Conservation (phyloP, 106 monocot genomes). For the Chionographis japonica region DNA sequence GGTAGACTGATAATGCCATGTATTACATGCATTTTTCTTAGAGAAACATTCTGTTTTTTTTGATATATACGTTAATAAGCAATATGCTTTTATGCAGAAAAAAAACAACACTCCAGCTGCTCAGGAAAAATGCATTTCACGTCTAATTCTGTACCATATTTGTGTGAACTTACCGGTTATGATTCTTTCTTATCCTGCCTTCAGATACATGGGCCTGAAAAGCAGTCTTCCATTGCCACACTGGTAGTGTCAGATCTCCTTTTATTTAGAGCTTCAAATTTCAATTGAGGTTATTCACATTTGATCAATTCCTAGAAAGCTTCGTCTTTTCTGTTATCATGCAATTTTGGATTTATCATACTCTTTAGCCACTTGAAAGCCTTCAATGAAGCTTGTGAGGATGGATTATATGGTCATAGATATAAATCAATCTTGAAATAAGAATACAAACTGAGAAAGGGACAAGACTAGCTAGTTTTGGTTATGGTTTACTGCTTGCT, state of each 20-base stretch:
- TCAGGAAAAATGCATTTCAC: conserved; percentile 66
- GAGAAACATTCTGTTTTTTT: too few species aligned
- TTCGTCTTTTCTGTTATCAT: too few species aligned
- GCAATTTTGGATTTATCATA: too few species aligned
- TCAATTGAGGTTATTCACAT: neutral
- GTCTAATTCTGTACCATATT: conserved; percentile 67
- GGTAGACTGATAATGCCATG: too few species aligned
- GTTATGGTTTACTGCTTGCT: neutral
- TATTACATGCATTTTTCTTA: too few species aligned
- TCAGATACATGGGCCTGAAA: conserved; percentile 80
- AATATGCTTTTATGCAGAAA: conserved; percentile 42
- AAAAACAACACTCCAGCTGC: conserved; percentile 58
- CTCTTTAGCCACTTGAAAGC: too few species aligned
- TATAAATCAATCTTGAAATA: too few species aligned
- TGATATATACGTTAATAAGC: too few species aligned
- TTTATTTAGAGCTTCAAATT: neutral
- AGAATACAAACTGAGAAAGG: too few species aligned
- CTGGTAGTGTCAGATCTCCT: conserved; percentile 44
- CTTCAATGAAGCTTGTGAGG: too few species aligned
- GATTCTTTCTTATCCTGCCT: conserved; percentile 70
- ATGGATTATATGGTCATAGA: too few species aligned
- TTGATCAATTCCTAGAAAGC: neutral
- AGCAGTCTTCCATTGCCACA: conserved; percentile 72
- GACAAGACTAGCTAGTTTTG: neutral
- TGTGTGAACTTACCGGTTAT: conserved; percentile 88